Conservation (phyloP, 1,284 basidiomycete species). For the Ustilago lituana region DNA sequence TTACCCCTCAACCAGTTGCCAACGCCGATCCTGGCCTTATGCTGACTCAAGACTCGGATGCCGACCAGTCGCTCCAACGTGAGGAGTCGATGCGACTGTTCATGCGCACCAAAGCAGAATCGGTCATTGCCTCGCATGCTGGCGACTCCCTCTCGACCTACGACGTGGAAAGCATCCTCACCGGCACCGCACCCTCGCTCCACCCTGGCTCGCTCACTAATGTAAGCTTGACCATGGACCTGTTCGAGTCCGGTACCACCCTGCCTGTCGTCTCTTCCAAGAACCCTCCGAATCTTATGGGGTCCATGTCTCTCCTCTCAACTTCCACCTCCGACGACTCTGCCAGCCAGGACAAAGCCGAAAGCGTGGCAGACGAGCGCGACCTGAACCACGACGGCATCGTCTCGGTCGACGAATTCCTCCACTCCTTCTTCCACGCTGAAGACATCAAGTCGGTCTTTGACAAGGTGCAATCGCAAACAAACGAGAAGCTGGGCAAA, state of each 20-base stretch:
- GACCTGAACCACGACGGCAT: conserved; percentile 17
- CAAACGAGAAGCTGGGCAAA: conserved; percentile 8
- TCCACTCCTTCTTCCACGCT: conserved; percentile 40
- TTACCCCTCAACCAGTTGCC: not conserved
- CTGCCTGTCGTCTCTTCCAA: conserved; percentile 15
- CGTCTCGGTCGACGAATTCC: conserved; percentile 29
- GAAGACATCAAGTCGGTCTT: conserved; percentile 18
- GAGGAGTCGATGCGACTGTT: conserved; percentile 26
- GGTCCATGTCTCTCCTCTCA: too few relatives aligned
- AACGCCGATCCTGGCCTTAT: conserved; percentile 10
- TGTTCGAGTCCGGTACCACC: conserved; percentile 14
- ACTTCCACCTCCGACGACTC: not conserved
- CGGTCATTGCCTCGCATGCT: conserved; percentile 18
- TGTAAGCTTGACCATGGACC: conserved; percentile 28
- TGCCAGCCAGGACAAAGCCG: not conserved
- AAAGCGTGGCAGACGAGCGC: too few relatives aligned
- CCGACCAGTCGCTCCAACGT: conserved; percentile 2
- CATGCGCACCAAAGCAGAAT: conserved; percentile 27
- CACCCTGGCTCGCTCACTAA: conserved; percentile 22
- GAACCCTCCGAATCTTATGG: too few relatives aligned
- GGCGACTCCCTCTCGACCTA: conserved; percentile 3
- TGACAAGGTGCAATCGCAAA: conserved; percentile 7
- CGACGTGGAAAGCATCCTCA: conserved; percentile 25
- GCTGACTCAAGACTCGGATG: conserved; percentile 20
- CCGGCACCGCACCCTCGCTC: conserved; percentile 7